A percentile compares a stretch with the other conserved stretches of the same genome.
These are phyloP conservation scores for Quercus aquifolioides DNA, from an alignment of 306 rosid genomes.

Conservation along the genomic window DNA sequence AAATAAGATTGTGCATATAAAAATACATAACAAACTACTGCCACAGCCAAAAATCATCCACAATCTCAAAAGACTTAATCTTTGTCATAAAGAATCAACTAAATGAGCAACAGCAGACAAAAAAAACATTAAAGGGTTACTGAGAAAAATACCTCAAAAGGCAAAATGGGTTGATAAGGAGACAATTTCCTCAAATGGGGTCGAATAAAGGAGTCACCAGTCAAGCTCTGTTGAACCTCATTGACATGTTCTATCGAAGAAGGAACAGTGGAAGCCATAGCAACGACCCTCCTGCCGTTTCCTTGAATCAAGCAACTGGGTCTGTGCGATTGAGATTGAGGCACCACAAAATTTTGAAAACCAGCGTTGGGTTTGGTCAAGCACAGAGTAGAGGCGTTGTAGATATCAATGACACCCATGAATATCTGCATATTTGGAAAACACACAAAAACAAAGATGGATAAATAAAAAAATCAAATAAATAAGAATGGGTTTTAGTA, in stretches of 20 bases:
- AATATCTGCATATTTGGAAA: conserved; percentile 17
- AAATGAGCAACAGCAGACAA: background rate
- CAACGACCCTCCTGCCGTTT: conserved; percentile 34
- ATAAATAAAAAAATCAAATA: background rate
- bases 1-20: background rate
- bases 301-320: conserved; percentile 34
- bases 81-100: background rate
- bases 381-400: conserved; percentile 28
- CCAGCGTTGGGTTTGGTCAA: conserved; percentile 15
- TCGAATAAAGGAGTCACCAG: conserved; percentile 83
- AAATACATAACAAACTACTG: background rate
- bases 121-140: background rate
- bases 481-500: background rate
- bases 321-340: conserved; percentile 11
- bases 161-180: conserved; percentile 92
- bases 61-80: background rate
- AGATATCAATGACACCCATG: conserved; percentile 61
- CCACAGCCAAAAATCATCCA: background rate
- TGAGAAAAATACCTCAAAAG: conserved; percentile 66
- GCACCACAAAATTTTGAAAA: conserved; percentile 18
- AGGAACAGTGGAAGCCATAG: conserved; percentile 56
- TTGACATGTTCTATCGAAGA: conserved; percentile 39
- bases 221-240: conserved; percentile 33
- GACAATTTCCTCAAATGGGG: conserved; percentile 73
- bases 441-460: background rate